These are phyloP conservation scores for Melocanna baccifera DNA, from an alignment of 176 grass and related monocot genomes.

Conservation along the genomic window DNA sequence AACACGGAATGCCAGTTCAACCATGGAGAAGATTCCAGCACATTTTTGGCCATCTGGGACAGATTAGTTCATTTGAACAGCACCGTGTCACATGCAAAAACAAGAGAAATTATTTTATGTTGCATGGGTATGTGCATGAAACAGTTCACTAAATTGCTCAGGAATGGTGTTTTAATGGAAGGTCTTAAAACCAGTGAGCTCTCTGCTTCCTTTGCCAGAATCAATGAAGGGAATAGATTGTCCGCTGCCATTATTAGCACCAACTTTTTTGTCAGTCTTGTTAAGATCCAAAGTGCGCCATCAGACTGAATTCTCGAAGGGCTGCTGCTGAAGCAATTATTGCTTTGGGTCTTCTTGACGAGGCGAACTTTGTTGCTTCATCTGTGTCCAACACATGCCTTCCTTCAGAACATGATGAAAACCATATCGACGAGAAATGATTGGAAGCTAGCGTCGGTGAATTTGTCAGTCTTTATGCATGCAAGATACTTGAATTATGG, in stretches of 20 bases:
- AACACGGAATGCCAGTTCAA: constrained; percentile 47
- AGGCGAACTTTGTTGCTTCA: constrained; percentile 42
- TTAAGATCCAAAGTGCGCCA: constrained; percentile 63
- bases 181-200: constrained; percentile 28
- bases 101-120: constrained; percentile 71
- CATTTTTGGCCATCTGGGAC: constrained; percentile 68
- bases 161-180: constrained; percentile 32
- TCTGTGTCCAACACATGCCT: constrained; percentile 46
- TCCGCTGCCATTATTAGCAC: constrained; percentile 40
- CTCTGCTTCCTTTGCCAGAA: constrained; percentile 26
- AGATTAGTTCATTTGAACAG: constrained; percentile 73
- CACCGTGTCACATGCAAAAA: constrained; percentile 63
- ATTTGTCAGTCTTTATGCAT: constrained; percentile 55
- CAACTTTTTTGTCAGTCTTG: constrained; percentile 63
- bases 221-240: constrained; percentile 34
- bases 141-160: constrained; percentile 53
- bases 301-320: constrained; percentile 76
- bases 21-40: constrained; percentile 46
- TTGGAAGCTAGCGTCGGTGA: constrained; percentile 37
- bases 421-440: constrained; percentile 41
- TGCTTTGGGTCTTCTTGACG: constrained; percentile 75
- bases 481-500: constrained; percentile 83
- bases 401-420: constrained; percentile 40
- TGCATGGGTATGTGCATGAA: constrained; percentile 96
- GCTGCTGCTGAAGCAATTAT: constrained; percentile 75